A percentile compares a stretch with the other conserved stretches of the same genome.
Evolutionary conservation across 768 basidiomycete species (phyloP).

Genomic region (Phlebiopsis gigantea): DNA sequence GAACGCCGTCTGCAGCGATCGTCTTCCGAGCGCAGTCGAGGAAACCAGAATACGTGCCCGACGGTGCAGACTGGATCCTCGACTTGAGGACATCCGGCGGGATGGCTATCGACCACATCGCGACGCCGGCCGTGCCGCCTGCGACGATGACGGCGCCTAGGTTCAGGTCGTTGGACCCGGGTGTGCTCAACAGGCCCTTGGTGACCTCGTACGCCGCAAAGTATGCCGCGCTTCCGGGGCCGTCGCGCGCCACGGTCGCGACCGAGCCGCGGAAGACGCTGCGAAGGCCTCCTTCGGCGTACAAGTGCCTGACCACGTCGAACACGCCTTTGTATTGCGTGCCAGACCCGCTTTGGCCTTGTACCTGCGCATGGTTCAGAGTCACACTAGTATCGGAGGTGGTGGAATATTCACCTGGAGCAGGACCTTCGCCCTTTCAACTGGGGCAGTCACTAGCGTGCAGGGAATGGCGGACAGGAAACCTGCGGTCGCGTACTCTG

Average conservation of each 20-base stretch:
- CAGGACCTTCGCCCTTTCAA: slow-evolving; percentile 94
- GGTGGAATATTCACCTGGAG: slow-evolving; percentile 57
- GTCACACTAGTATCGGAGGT: slow-evolving; percentile 10
- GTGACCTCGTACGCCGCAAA: slow-evolving; percentile 96
- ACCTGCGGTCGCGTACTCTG: slow-evolving; percentile 87
- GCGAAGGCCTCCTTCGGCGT: slow-evolving; percentile 87
- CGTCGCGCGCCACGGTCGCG: slow-evolving; percentile 93
- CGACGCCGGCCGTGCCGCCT: slow-evolving; percentile 91
- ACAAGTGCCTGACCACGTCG: slow-evolving; percentile 86
- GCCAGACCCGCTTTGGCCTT: slow-evolving; percentile 89
- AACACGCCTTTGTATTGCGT: slow-evolving; percentile 83
- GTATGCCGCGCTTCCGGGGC: slow-evolving; percentile 97
- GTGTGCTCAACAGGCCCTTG: slow-evolving; percentile 81
- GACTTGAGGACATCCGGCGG: slow-evolving; percentile 98
- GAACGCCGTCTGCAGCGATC: slow-evolving; percentile 80
- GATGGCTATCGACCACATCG: slow-evolving; percentile 98
- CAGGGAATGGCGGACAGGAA: slow-evolving; percentile 92
- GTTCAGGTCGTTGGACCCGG: slow-evolving; percentile 73
- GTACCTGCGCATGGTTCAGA: slow-evolving; percentile 46
- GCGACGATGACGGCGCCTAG: slow-evolving; percentile 84
- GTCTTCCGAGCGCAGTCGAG: slow-evolving; percentile 91
- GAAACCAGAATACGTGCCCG: slow-evolving; percentile 93
- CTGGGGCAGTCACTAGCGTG: slow-evolving; percentile 90
- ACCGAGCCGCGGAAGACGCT: slow-evolving; percentile 90
- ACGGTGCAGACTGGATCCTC: slow-evolving; percentile 91